phyloP scores from a whole-genome alignment of 768 basidiomycete genomes.

The Leucocoprinus sp. region DNA sequence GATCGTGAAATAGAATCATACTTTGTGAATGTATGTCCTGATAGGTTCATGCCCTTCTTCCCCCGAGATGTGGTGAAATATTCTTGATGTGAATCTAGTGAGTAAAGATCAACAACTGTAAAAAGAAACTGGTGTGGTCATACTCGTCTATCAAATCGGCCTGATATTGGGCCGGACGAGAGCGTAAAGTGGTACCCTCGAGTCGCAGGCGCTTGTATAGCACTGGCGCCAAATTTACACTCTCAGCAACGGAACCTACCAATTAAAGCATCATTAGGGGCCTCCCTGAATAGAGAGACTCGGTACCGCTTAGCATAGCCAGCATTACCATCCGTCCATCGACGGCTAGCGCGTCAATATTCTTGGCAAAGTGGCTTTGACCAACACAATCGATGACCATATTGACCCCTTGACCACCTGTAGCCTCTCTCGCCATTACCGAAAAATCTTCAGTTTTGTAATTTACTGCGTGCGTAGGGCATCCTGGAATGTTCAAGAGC shows the following conservation, averaged over 20 bases:
- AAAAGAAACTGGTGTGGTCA: conserved; percentile 10
- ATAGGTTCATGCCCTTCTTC: conserved; percentile 49
- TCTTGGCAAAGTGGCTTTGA: conserved; percentile 63
- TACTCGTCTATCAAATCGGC: conserved; percentile 56
- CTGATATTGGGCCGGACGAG: conserved; percentile 71
- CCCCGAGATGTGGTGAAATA: conserved; percentile 53
- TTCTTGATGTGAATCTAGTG: conserved; percentile 44
- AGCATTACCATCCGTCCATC: conserved; percentile 74
- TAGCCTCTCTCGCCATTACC: conserved; percentile 59
- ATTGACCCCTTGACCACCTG: conserved; percentile 65
- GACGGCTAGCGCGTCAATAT: conserved; percentile 57
- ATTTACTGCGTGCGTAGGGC: conserved; percentile 72
- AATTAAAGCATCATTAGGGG: conserved; percentile 10
- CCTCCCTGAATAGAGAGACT: conserved; percentile 8
- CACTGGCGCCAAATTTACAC: conserved; percentile 54
- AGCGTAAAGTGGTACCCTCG: conserved; percentile 81
- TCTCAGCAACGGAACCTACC: conserved; percentile 43
- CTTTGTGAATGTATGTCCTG: conserved; percentile 75
- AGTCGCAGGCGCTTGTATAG: conserved; percentile 81
- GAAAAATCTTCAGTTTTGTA: conserved; percentile 83
- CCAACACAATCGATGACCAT: conserved; percentile 84
- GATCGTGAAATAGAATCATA: conserved; percentile 17
- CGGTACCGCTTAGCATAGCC: conserved; percentile 55
- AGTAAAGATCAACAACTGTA: conserved; percentile 3
- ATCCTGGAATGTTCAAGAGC: conserved; percentile 56